Conservation (phyloP, 2,329 filamentous ascomycete genomes). For the Metarhizium humberi region DNA sequence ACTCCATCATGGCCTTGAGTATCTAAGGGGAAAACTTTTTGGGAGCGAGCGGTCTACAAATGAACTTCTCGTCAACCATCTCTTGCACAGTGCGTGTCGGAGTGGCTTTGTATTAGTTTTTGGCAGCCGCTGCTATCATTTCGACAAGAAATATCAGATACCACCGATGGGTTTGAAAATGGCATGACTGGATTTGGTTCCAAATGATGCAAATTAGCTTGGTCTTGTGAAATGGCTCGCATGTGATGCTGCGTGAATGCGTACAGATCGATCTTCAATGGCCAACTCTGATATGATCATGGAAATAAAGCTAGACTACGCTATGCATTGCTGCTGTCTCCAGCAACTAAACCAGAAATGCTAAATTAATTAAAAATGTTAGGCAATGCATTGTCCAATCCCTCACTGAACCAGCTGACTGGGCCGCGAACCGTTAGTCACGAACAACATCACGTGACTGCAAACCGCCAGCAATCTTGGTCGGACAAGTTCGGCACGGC, state of each 20-base stretch:
- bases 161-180: not conserved
- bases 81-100: slow-evolving; percentile 14
- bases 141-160: not conserved
- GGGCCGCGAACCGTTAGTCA: not conserved
- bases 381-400: not conserved
- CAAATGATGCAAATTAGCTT: not conserved
- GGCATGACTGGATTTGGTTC: not conserved
- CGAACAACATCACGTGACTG: slow-evolving; percentile 23
- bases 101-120: slow-evolving; percentile 21
- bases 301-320: no score
- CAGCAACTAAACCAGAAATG: no score
- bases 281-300: no score
- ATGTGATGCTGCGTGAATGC: not conserved
- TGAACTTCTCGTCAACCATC: slow-evolving; percentile 9
- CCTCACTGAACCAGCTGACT: not conserved
- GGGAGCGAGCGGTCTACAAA: slow-evolving; percentile 4
- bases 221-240: not conserved
- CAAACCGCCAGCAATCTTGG: slow-evolving; percentile 16
- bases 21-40: slow-evolving; percentile 40
- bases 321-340: no score
- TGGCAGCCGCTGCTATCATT: slow-evolving; percentile 7
- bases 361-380: not conserved
- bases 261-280: no score
- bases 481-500: slow-evolving; percentile 34
- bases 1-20: slow-evolving; percentile 98